These are phyloP conservation scores for Hortiboletus flavorubellus DNA, from an alignment of 768 basidiomycete genomes.

Conservation along the genomic window DNA sequence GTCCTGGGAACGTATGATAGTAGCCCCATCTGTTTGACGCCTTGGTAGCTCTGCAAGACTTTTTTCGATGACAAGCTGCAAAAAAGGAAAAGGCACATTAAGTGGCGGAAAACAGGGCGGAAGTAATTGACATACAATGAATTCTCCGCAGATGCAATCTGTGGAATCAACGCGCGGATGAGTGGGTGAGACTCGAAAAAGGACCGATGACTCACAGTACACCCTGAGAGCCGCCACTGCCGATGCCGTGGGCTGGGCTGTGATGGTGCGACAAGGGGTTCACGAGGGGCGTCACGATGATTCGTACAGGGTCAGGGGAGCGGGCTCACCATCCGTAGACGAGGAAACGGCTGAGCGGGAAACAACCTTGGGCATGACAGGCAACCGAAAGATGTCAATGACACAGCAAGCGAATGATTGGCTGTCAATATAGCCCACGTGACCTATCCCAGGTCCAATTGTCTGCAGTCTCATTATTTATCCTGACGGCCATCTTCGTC, in stretches of 20 bases:
- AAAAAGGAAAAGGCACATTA: not conserved
- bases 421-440: conserved; percentile 22
- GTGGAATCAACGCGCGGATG: conserved; percentile 17
- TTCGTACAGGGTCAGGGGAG: not conserved
- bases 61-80: conserved; percentile 79
- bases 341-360: conserved; percentile 87
- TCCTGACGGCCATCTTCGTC: conserved; percentile 20
- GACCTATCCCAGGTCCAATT: conserved; percentile 27
- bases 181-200: conserved; percentile 6
- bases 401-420: not conserved
- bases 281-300: not conserved
- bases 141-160: conserved; percentile 90
- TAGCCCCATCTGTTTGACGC: conserved; percentile 75
- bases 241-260: conserved; percentile 77
- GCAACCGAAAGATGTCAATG: not conserved
- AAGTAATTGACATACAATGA: conserved; percentile 55
- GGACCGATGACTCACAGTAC: conserved; percentile 57
- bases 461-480: conserved; percentile 19
- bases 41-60: conserved; percentile 63
- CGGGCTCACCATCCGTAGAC: conserved; percentile 69
- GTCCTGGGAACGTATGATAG: conserved; percentile 75
- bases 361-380: conserved; percentile 84
- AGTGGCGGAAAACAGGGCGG: conserved; percentile 1
- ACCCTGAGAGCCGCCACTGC: conserved; percentile 75
- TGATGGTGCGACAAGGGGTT: conserved; percentile 1